Percentiles rank a stretch among this genome's conserved stretches.
Conservation (phyloP, 192 early-diverging fungal species). For the Podila epicladia region DNA sequence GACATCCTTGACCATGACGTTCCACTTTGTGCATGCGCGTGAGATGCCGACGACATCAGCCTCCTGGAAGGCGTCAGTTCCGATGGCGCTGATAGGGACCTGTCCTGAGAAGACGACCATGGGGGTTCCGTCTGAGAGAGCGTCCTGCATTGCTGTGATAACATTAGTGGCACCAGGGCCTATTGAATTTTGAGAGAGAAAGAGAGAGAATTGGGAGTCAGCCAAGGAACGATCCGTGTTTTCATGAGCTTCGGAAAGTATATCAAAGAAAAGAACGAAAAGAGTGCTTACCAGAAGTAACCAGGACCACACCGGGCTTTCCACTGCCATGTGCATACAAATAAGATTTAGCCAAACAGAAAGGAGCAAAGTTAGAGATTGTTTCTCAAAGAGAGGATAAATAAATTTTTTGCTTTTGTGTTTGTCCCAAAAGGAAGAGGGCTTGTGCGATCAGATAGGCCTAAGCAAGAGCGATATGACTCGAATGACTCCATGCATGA, state of each 20-base stretch:
- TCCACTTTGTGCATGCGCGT: conserved; percentile 98
- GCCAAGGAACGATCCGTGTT: too few species aligned
- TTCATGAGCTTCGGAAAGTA: not conserved
- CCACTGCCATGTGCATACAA: conserved; percentile 56
- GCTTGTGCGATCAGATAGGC: conserved; percentile 17
- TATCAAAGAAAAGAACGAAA: not conserved
- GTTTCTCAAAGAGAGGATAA: not conserved
- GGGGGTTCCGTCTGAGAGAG: conserved; percentile 92
- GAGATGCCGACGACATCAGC: conserved; percentile 97
- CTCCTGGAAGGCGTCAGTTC: conserved; percentile 98
- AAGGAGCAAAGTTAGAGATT: conserved; percentile 2
- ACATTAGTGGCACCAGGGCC: conserved; percentile 99
- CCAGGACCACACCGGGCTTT: conserved; percentile 75
- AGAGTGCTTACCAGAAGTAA: conserved; percentile 35
- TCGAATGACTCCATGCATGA: too few species aligned
- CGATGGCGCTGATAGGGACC: conserved; percentile 90
- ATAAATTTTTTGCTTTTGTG: conserved; percentile 5
- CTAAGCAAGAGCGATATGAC: not conserved
- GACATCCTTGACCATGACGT: conserved; percentile 98
- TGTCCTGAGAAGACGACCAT: conserved; percentile 97
- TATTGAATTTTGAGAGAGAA: conserved; percentile 48
- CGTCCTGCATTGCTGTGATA: conserved; percentile 98
- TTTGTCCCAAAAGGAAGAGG: not conserved
- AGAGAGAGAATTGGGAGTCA: conserved; percentile 4
- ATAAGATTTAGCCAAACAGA: conserved; percentile 19